Evolutionary conservation across 345 rosid genomes (phyloP), one percentile per base, ranked within the genome.

Genomic region (Euphorbia tirucalli): DNA sequence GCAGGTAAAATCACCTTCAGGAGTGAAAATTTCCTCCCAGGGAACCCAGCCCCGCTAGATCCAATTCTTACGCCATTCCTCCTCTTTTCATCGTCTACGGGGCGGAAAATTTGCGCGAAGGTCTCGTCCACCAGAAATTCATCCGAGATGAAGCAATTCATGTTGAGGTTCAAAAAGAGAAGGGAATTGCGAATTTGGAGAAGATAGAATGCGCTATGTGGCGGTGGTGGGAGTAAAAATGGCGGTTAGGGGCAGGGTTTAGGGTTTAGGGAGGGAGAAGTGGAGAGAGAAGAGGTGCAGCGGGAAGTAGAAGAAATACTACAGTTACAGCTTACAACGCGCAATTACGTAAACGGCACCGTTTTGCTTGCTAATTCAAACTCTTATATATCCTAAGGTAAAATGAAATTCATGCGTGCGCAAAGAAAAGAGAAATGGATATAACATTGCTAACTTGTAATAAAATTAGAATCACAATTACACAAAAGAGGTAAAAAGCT

Each of bases 31-130:
- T 78, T 94, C 97, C 63, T 94, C 97, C 98, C 96, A 94, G 0
- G 98, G 98, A 22, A 97, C 98, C 98, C 97, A 94, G 10, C 90
- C 96, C 5, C 95, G 89, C 65, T 87, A 90, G 67, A 86, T 81
- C 97, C 98, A 94, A 83, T 90, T 92, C 77, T 84, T 83, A 7
- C 98, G 92, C 57, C 95, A 94, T 78, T 90, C 93, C 19, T 90
- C 97, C 64, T 94, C 98, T 25, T 90, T 11, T 86, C 92, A 58
- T 85, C 83, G 72, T 92, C 95, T 65, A 88, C 89, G 25, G 90
- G 90, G 27, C 85, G 87, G 77, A 87, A 87, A 57, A 73, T 85
- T 74, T 83, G 83, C 76, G 85, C 82, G 82, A 91, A 90, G 1
- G 90, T 79, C 71, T 91, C 98, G 88, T 91, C 98, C 64, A 91